phyloP scores from a whole-genome alignment of 768 basidiomycete species.

The Hirschioporus abietinus region DNA sequence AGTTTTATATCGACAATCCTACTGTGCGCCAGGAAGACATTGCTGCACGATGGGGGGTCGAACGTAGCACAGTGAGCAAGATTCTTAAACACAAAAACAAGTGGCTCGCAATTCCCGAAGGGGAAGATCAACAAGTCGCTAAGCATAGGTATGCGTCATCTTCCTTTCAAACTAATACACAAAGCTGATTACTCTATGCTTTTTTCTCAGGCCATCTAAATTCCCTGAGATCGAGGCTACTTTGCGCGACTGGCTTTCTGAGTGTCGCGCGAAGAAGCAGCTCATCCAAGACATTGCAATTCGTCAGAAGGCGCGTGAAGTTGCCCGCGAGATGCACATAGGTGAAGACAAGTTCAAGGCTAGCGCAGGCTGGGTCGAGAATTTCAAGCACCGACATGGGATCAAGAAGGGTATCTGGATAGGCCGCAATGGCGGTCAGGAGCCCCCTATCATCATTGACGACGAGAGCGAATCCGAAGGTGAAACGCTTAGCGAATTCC shows the following conservation, averaged over 20 bases:
- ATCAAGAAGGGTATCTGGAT: slow-evolving; percentile 63
- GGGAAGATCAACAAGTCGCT: slow-evolving; percentile 53
- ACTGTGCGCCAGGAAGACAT: slow-evolving; percentile 81
- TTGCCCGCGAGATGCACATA: slow-evolving; percentile 52
- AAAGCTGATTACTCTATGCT: slow-evolving; percentile 9
- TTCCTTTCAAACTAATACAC: slow-evolving; percentile 4
- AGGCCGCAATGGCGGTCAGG: slow-evolving; percentile 24
- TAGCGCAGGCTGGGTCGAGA: slow-evolving; percentile 89
- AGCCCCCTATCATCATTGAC: slow-evolving; percentile 17
- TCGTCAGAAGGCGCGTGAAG: slow-evolving; percentile 61
- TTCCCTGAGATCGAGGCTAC: slow-evolving; percentile 72
- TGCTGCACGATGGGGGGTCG: slow-evolving; percentile 67
- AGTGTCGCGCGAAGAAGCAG: slow-evolving; percentile 41
- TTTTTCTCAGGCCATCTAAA: slow-evolving; percentile 58
- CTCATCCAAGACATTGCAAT: slow-evolving; percentile 62
- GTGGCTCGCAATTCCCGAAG: slow-evolving; percentile 67
- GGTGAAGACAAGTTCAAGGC: slow-evolving; percentile 79
- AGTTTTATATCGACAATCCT: slow-evolving; percentile 57
- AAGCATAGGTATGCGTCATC: slow-evolving; percentile 54
- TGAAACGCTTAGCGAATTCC: not conserved
- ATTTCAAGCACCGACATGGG: slow-evolving; percentile 80
- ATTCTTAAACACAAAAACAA: slow-evolving; percentile 81
- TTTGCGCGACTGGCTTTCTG: slow-evolving; percentile 55
- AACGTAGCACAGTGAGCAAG: slow-evolving; percentile 92
- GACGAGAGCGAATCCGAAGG: not conserved